Evolutionary conservation across 768 basidiomycete species (phyloP), one percentile per base, ranked within the genome.

Genomic region (Hygrocybe coccinea): DNA sequence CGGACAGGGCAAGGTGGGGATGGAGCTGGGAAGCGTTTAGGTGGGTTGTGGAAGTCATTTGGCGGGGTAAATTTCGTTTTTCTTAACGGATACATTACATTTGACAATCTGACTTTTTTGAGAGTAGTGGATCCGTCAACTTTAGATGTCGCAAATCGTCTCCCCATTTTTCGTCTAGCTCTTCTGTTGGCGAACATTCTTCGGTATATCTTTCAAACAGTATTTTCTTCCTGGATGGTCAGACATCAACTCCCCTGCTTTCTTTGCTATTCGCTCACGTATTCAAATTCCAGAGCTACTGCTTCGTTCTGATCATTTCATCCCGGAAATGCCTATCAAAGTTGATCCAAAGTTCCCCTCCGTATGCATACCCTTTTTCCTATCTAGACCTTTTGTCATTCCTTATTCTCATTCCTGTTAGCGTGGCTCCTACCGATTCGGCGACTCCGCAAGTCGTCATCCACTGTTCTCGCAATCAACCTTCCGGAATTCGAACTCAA

Each of bases 211-310:
- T 55, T 67, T 22, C 72, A 72, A 14, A 60, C 67, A 24, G 52
- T 64, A 11, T 62, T 71, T 19, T 79, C 81, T 17, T 65, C 71
- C 8, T 36, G 76, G 21, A 71, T 74, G 76, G 81, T 81, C 41
- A 65, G 69, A 61, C n/a, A n/a, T 3, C 55, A 21, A 24, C 35
- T 45, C 43, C 24, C 19, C 39, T 14, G 3, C n/a, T 11, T 47
- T 38, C 47, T 19, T 39, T 45, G 34, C 14, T 22, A 14, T 38
- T 24, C 59, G 61, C 34, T 49, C 12, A 47, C 45, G 36, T 37
- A 63, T 12, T 47, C 41, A 29, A 29, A 4, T 56, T 34, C 14
- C 49, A 79, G 78, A 74, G 74, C 60, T 58, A 74, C 60, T 58
- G 64, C 14, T 59, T 69, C 17, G 50, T 77, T 34, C 58, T 79